Evolutionary conservation across 257 asterid genomes (phyloP).

Genomic region (Echium plantagineum): DNA sequence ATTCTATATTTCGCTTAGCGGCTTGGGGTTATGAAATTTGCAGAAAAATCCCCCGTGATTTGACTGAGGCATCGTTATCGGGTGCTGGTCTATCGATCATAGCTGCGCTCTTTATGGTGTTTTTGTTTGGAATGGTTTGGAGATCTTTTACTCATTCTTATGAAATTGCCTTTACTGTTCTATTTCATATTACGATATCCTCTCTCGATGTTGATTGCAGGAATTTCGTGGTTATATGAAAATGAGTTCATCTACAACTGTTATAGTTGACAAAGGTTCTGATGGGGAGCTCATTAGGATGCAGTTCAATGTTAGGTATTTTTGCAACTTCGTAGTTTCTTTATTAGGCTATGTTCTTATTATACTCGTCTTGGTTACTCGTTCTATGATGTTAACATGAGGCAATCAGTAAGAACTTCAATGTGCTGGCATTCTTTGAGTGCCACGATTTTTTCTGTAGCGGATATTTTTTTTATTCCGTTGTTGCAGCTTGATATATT

Average conservation of each 20-base stretch:
- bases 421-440: background rate
- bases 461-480: background rate
- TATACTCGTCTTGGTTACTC: conserved; percentile 1
- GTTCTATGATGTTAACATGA: background rate
- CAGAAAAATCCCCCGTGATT: conserved; percentile 87
- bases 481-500: conserved; percentile 1
- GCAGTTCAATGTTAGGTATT: conserved; percentile 80
- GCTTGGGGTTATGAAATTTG: conserved; percentile 5
- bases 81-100: conserved; percentile 90
- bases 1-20: background rate
- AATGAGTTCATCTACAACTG: conserved; percentile 62
- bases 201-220: conserved; percentile 25
- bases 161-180: background rate
- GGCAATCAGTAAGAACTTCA: background rate
- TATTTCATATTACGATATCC: background rate
- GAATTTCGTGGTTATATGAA: conserved; percentile 64
- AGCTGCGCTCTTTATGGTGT: conserved; percentile 70
- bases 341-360: background rate
- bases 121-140: conserved; percentile 90
- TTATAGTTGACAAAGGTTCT: conserved; percentile 79
- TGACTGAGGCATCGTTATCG: conserved; percentile 84
- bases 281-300: conserved; percentile 79
- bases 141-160: conserved; percentile 10
- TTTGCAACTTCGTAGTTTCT: conserved; percentile 3
- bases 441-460: background rate